A percentile compares a stretch with the other conserved stretches of the same genome.
phyloP scores from a whole-genome alignment of 345 rosid genomes.

The Hibiscus mutabilis region DNA sequence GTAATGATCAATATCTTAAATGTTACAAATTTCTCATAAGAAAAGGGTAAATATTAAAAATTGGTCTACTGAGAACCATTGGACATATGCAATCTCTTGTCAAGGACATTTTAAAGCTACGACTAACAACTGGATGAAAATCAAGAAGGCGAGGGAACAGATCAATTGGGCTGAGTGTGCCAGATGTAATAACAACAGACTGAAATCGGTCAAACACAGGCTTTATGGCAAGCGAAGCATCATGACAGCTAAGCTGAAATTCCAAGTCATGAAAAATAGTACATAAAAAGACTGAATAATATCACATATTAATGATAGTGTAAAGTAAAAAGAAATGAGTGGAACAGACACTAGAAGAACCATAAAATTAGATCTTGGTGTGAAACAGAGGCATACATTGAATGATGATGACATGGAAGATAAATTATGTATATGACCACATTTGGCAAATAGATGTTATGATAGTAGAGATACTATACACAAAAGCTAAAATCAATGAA shows the following conservation, averaged over 20 bases:
- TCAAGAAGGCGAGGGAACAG: constrained; percentile 95
- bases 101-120: constrained; percentile 92
- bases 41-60: background rate
- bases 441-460: background rate
- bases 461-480: background rate
- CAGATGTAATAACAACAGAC: constrained; percentile 95
- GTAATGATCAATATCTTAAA: background rate
- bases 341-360: background rate
- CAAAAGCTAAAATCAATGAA: background rate
- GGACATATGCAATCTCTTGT: constrained; percentile 99
- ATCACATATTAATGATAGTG: background rate
- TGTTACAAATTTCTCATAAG: background rate
- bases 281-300: background rate
- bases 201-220: constrained; percentile 98
- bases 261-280: constrained; percentile 4
- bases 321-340: background rate
- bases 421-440: background rate
- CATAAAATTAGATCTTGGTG: background rate
- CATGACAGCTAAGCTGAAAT: constrained; percentile 89
- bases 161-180: constrained; percentile 95
- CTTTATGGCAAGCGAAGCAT: constrained; percentile 94
- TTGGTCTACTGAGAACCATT: constrained; percentile 74
- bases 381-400: background rate
- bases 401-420: background rate
- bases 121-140: constrained; percentile 93